phyloP scores from a whole-genome alignment of 2,329 filamentous ascomycete genomes.

The Aspergillus sergii region DNA sequence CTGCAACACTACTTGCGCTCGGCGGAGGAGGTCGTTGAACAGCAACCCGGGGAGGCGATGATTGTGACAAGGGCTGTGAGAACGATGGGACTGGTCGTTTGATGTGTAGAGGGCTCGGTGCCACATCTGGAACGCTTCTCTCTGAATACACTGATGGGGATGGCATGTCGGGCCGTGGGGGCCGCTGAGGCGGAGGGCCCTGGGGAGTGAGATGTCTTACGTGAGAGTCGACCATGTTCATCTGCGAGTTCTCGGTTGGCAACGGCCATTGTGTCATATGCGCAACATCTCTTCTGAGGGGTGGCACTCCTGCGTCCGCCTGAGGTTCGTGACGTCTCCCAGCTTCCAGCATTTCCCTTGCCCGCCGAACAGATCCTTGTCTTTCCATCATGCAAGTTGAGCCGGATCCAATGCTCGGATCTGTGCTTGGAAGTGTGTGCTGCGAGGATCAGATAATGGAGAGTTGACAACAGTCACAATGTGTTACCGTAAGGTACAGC shows the following conservation, averaged over 20 bases:
- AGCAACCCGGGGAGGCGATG: conserved; percentile 19
- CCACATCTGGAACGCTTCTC: conserved; percentile 28
- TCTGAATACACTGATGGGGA: conserved; percentile 42
- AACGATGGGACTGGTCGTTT: conserved; percentile 29
- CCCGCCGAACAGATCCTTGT: conserved; percentile 39
- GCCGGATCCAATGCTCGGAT: conserved; percentile 13
- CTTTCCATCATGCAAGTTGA: conserved; percentile 20
- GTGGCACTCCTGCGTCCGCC: conserved; percentile 14
- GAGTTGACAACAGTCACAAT: conserved; percentile 2
- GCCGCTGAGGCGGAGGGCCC: conserved; percentile 45
- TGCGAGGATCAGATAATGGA: not conserved
- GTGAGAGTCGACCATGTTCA: conserved; percentile 29
- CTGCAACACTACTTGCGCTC: conserved; percentile 26
- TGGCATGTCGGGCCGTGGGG: conserved; percentile 43
- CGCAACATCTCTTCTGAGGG: conserved; percentile 26
- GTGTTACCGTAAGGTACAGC: not conserved
- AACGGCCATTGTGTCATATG: conserved; percentile 52
- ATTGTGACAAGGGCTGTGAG: conserved; percentile 29
- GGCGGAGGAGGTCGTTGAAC: conserved; percentile 20
- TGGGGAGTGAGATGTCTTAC: conserved; percentile 31
- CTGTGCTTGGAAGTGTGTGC: conserved; percentile 25
- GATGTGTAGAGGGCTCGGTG: conserved; percentile 27
- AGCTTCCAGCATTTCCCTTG: conserved; percentile 37
- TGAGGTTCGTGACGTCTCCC: conserved; percentile 30
- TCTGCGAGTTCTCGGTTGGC: conserved; percentile 34